Evolutionary conservation across 2,329 filamentous ascomycete genomes (phyloP), one percentile per base, ranked within the genome.

Genomic region (Neonectria magnoliae): DNA sequence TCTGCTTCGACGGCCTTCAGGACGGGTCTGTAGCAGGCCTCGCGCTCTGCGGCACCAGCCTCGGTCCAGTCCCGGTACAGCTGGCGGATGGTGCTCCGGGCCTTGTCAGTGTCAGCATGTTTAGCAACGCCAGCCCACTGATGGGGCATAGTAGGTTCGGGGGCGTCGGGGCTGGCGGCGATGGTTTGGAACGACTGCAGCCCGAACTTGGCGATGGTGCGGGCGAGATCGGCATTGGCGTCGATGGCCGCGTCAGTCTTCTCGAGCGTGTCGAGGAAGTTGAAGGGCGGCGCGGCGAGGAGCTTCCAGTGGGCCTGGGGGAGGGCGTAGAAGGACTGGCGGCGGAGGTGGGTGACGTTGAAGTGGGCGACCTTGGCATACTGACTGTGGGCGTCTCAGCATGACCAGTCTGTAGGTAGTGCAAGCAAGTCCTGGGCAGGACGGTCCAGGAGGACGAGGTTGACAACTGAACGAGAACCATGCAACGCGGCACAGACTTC

Each of bases 1-100:
- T 89, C 86, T 11, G 77, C 76, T 8, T 84, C 81, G 16, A 99
- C 82, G 25, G 89, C 90, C 18, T 79, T 75, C 64, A 97, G 80
- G 7, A 98, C 86, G 0, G 93, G 93, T 0, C 84, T 86, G 75
- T 96, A 97, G 75, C 91, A 93, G 3, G 88, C 88, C n/a, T 88
- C 83, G 42, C 96, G 85, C 81, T 99, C 97, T 0, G 78, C 76
- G 3, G 81, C 83, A 0, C 95, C 96, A 73, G 92, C 94, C 2
- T 83, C 86, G 25, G 93, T 93, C 96, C 97, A 99, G 78, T 99
- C 96, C 16, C 96, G 90, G 79, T 94, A 98, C 77, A 98, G 93
- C 76, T 99, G 96, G 11, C 95, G 90, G 56, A 99, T 85, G 2
- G 94, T 98, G 74, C 93, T 97, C 67, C 94, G 88, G 2, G 95